Base-by-base conservation (phyloP, 495 filamentous ascomycete genomes). In the Glutinoglossum americanum region DNA sequence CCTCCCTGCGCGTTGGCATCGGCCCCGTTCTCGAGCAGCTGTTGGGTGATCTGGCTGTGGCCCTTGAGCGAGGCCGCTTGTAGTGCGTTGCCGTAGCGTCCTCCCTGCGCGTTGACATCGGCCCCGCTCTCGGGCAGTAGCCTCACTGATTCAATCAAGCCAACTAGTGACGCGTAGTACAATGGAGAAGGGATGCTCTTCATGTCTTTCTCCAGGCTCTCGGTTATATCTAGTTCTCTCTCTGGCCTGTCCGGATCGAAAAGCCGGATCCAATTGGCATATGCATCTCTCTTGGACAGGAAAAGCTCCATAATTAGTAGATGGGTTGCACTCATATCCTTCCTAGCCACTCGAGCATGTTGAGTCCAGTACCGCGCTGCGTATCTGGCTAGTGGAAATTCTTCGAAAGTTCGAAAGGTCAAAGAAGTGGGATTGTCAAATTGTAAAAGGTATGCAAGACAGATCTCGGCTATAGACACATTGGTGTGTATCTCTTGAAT, bases 401-500 rank as follows among this genome's bases (percentile, higher is more conserved):
- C 17, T 41, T 25, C 25, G n/a, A 47, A 6, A 7, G 60, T 59
- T 5, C 63, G 27, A 44, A 3, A 25, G 0, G 55, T 17, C 51
- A 56, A 37, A 35, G 8, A 48, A 8, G 15, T 45, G n/a, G n/a
- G n/a, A 25, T 27, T 9, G 45, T 57, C 57, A 26, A 67, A 59
- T 5, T 65, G 63, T 5, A 33, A 4, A 4, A 33, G 9, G 9
- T 33, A 33, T 9, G 30, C 30, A 9, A 33, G 30, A 9, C 30
- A 66, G 15, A 60, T 63, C 54, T 21, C 63, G 21, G 62, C 59
- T 26, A 68, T 64, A 5, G 23, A 61, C 25, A 59, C 61, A 15
- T 64, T 63, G 26, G 62, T 60, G 30, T 59, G 48, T 27, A 19
- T 58, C 1, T 64, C 58, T 13, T 53, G 7, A 32, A 64, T 61